A percentile compares a stretch with the other conserved stretches of the same genome.
Evolutionary conservation across 441 rosid species (phyloP).

Genomic region (Manihot esculenta): DNA sequence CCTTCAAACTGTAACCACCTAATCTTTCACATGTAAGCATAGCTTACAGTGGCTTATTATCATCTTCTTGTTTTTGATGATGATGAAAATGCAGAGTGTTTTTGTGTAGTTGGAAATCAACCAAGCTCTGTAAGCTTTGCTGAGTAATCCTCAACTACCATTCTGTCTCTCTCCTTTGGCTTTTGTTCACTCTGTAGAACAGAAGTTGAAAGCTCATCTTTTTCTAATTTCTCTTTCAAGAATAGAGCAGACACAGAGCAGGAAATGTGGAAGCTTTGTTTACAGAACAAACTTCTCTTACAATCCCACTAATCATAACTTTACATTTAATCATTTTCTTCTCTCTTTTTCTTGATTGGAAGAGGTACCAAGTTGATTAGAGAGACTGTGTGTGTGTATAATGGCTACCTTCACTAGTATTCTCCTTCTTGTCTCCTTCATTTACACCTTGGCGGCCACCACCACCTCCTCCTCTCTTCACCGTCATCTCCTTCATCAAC

Average conservation of each 20-base stretch:
- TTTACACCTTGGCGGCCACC: slow-evolving; percentile 26
- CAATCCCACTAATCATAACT: no score
- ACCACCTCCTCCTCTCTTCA: slow-evolving; percentile 36
- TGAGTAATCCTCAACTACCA: slow-evolving; percentile 28
- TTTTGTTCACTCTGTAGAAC: not conserved
- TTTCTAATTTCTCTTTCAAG: no score
- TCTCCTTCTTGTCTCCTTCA: slow-evolving; percentile 18
- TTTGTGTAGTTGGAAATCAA: not conserved
- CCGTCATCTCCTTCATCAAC: slow-evolving; percentile 42
- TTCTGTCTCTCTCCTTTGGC: slow-evolving; percentile 12
- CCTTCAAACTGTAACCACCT: no score
- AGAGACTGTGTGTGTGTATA: not conserved
- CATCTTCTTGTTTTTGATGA: not conserved
- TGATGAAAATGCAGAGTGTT: not conserved
- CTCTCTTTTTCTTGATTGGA: not conserved
- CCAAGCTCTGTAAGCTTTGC: no score
- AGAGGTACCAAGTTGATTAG: not conserved
- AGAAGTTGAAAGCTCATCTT: not conserved
- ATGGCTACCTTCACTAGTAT: slow-evolving; percentile 1
- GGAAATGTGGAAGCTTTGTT: not conserved
- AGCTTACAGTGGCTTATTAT: not conserved
- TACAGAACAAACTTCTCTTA: no score
- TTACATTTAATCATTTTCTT: not conserved
- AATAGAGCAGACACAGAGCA: not conserved
- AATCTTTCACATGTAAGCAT: no score